Evolutionary conservation across 345 rosid genomes (phyloP).

Genomic region (Angophora floribunda): DNA sequence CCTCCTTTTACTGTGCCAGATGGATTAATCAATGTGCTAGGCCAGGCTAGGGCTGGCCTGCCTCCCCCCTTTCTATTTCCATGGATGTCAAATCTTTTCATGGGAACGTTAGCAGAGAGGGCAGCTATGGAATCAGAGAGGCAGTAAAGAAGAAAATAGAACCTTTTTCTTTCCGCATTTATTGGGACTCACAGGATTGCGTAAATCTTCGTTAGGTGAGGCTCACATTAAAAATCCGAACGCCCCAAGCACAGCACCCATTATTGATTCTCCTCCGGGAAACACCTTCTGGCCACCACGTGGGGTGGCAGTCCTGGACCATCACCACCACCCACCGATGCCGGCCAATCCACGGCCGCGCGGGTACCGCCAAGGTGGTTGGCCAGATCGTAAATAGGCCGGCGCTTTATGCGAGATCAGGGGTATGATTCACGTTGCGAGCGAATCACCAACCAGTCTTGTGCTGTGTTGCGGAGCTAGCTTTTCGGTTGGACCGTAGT

Average conservation of each 20-base stretch:
- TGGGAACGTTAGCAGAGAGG: not conserved
- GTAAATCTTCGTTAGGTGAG: not conserved
- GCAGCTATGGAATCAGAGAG: not conserved
- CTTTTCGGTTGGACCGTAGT: not conserved
- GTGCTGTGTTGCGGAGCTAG: too few species aligned
- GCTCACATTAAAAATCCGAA: not conserved
- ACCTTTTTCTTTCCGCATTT: not conserved
- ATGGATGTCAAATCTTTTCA: not conserved
- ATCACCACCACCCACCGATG: not conserved
- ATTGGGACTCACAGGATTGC: not conserved
- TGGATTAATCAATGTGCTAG: not conserved
- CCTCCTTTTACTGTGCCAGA: not conserved
- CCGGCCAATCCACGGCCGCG: not conserved
- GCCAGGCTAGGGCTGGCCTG: not conserved
- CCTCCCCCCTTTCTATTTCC: not conserved
- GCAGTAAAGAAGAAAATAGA: not conserved
- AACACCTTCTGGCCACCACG: not conserved
- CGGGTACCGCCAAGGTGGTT: not conserved
- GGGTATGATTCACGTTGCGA: not conserved
- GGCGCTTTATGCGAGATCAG: not conserved
- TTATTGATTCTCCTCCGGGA: not conserved
- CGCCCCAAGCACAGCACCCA: not conserved
- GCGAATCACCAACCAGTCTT: not conserved
- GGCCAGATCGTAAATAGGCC: not conserved
- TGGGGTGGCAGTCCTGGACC: not conserved